phyloP scores from a whole-genome alignment of 768 basidiomycete genomes.

The Piloderma croceum region DNA sequence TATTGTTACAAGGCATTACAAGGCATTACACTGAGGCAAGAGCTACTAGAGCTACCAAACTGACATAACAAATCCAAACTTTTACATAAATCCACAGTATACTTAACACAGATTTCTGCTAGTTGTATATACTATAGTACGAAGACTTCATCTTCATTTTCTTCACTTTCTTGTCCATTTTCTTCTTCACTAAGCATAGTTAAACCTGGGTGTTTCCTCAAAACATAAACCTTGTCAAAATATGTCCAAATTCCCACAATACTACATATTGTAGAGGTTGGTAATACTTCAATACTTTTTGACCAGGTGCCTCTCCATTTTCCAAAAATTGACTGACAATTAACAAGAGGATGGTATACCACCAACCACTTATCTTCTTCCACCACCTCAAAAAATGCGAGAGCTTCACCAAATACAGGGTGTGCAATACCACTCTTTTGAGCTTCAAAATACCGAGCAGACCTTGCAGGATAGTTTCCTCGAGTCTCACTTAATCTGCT shows the following conservation, averaged over 20 bases:
- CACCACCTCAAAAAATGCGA: conserved; percentile 10
- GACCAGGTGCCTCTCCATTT: conserved; percentile 7
- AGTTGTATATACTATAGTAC: no score
- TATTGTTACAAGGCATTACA: no score
- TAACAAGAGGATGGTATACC: conserved; percentile 6
- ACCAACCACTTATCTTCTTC: neutral
- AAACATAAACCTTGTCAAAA: no score
- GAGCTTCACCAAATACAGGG: conserved; percentile 15
- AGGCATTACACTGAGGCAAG: no score
- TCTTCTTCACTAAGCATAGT: no score
- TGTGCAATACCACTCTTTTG: neutral
- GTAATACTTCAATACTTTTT: neutral
- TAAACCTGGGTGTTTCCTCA: no score
- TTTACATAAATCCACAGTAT: no score
- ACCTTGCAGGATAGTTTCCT: neutral
- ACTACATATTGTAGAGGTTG: neutral
- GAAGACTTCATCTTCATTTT: no score
- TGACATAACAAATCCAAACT: no score
- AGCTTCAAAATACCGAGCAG: conserved; percentile 14
- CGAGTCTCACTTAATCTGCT: conserved; percentile 8
- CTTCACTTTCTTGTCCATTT: no score
- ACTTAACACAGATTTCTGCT: no score
- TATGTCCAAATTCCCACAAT: conserved; percentile 11
- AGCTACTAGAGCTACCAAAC: no score
- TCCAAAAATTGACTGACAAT: conserved; percentile 1